phyloP scores from a whole-genome alignment of 1,284 basidiomycete genomes.

The Ganoderma sinense region DNA sequence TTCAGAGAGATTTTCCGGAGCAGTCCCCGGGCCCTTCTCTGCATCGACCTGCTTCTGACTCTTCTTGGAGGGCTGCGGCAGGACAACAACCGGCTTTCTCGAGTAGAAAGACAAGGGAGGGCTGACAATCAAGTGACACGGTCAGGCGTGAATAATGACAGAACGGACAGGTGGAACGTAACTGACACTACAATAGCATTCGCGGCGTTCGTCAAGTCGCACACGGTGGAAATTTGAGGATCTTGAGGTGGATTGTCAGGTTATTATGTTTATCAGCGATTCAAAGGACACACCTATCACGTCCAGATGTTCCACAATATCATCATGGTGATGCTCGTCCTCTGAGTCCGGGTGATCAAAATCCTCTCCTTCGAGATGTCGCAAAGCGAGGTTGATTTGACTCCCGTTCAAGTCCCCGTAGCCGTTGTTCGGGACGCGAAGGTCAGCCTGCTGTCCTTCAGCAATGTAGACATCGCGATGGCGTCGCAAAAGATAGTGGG shows the following conservation, averaged over 20 bases:
- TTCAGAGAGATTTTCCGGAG: conserved; percentile 43
- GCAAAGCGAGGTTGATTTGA: conserved; percentile 31
- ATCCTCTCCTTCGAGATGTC: conserved; percentile 26
- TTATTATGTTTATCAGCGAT: neutral
- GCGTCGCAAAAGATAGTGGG: conserved; percentile 12
- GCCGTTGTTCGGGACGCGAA: conserved; percentile 38
- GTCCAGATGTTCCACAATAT: conserved; percentile 81
- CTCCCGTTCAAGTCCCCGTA: conserved; percentile 52
- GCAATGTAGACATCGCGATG: conserved; percentile 25
- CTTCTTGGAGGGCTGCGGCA: conserved; percentile 46
- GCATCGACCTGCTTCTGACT: conserved; percentile 33
- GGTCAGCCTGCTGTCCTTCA: conserved; percentile 43
- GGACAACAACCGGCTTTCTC: conserved; percentile 69
- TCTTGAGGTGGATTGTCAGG: conserved; percentile 48
- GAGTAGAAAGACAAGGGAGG: conserved; percentile 76
- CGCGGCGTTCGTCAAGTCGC: conserved; percentile 78
- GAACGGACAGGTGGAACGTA: conserved; percentile 18
- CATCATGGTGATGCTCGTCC: conserved; percentile 64
- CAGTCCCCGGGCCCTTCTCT: conserved; percentile 41
- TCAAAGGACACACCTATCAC: conserved; percentile 63
- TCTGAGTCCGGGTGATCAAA: conserved; percentile 21
- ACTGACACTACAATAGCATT: conserved; percentile 82
- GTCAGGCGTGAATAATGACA: neutral
- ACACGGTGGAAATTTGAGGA: conserved; percentile 74
- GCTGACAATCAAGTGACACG: conserved; percentile 40